These are phyloP conservation scores for Cladosporium halotolerans DNA, from an alignment of 2,329 filamentous ascomycete genomes.

Conservation along the genomic window DNA sequence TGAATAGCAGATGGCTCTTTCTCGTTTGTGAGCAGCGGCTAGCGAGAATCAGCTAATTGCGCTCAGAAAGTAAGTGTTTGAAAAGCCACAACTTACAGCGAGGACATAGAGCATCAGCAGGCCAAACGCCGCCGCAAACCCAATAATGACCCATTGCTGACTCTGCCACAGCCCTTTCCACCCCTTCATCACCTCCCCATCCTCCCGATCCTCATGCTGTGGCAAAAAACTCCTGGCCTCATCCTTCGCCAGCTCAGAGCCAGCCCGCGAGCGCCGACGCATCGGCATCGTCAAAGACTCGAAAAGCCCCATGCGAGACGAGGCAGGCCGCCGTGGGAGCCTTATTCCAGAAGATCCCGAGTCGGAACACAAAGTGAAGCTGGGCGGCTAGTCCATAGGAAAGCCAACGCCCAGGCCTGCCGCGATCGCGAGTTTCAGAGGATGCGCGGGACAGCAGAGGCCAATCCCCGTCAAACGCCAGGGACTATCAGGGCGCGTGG, in stretches of 20 bases:
- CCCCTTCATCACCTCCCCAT: neutral
- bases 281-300: slow-evolving; percentile 8
- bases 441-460: too few relatives aligned
- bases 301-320: slow-evolving; percentile 3
- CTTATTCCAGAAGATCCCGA: too few relatives aligned
- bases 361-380: too few relatives aligned
- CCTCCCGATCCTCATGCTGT: slow-evolving; percentile 2
- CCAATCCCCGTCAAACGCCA: too few relatives aligned
- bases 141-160: slow-evolving; percentile 9
- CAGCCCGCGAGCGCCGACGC: slow-evolving; percentile 8
- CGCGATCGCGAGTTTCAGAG: too few relatives aligned
- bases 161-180: slow-evolving; percentile 10
- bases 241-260: slow-evolving; percentile 6
- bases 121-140: slow-evolving; percentile 1
- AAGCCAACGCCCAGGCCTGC: too few relatives aligned
- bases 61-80: neutral
- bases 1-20: slow-evolving; percentile 1
- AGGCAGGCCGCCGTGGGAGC: too few relatives aligned
- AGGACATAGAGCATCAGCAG: slow-evolving; percentile 6
- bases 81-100: neutral
- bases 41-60: neutral
- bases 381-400: too few relatives aligned
- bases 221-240: slow-evolving; percentile 9
- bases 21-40: slow-evolving; percentile 2
- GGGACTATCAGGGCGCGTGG: too few relatives aligned